Base-by-base conservation (phyloP, 2,329 filamentous ascomycete species). In the Xylaria arbuscula region DNA sequence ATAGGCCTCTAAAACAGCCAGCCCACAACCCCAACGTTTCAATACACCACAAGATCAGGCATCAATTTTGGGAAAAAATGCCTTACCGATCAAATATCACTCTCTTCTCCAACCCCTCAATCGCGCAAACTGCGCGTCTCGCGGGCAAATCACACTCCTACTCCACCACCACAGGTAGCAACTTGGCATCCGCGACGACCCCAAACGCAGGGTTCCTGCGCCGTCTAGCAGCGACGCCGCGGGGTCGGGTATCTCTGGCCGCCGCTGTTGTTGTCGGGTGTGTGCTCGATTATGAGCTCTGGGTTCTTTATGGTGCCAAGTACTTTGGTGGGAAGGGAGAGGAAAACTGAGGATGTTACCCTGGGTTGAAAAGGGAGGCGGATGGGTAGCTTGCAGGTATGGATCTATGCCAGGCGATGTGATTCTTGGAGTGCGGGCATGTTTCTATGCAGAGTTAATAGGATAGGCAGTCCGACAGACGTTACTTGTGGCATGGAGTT, bases 211-310 rank as follows among this genome's bases (percentile, higher is more conserved):
- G 54, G 10, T 38, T 62, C 15, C 54, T 63, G 17, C 56, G 58
- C 9, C 62, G 66, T n/a, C 40, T 64, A 17, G 51, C 63, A 32
- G 48, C 60, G 19, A 65, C 62, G 9, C 45, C 62, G 22, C 34
- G 51, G 19, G 68, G 66, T 19, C 66, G 66, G n/a, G 40, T 11
- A 6, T 64, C 34, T 34, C 24, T 69, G 24, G 66, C 64, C 13
- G 57, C 45, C 36, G 55, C 17, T 15, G 58, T 62, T 2, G 9
- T 45, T 40, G 62, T 62, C 17, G 59, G 58, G 1, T 66, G 57
- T n/a, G 55, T 34, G 28, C 4, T 67, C n/a, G 58, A 68, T n/a
- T 69, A 70, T 40, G 66, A 65, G 24, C 62, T 72, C 22, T 72
- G 68, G 70, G 58, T 38, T 17, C 48, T 45, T n/a, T 68, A 68